Evolutionary conservation across 2,329 filamentous ascomycete genomes (phyloP), one percentile per base, ranked within the genome.

Genomic region (Venturia asperata): DNA sequence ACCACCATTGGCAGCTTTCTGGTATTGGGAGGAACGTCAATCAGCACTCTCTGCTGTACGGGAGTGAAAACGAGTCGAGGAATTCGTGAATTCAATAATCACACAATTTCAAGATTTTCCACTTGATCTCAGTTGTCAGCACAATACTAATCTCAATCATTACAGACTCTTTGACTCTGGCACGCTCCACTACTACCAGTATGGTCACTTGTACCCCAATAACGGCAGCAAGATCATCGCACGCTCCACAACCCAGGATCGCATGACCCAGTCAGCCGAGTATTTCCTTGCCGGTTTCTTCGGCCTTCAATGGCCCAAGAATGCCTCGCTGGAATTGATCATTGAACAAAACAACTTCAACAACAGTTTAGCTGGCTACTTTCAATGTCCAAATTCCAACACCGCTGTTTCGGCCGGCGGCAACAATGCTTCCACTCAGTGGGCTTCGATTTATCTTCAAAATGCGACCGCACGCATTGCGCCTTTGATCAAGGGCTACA

Each of bases 211-310:
- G 27, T 91, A 90, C 70, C 75, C 76, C 9, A 87, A 91, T 69
- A 85, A 88, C 5, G 82, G 84, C 65, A 87, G 81, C 74, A 91
- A 90, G 76, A 85, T 92, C 67, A 83, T 91, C 66, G 87, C 85
- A 19, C 82, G 89, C 37, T 90, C 88, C 0, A 91, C 88, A 0
- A 90, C 88, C 0, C 87, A 92, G 72, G 85, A 90, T 71, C 85
- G 89, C 30, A 92, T 92, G 89, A 78, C 88, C 27, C 87, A 91
- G 73, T 87, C 83, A 47, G 88, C 88, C 3, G 88, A 92, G 74
- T 88, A 92, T 74, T 92, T 91, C 75, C 77, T 91, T 72, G 87
- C 88, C 6, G 89, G 89, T 0, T 92, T 92, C 77, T 92, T 92
- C 71, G 89, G 89, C 0, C 80, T 91, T 0, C 83, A 87, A 60